A percentile compares a stretch with the other conserved stretches of the same genome.
phyloP scores from a whole-genome alignment of 495 filamentous ascomycete species.

The Penicillium samsonianum region DNA sequence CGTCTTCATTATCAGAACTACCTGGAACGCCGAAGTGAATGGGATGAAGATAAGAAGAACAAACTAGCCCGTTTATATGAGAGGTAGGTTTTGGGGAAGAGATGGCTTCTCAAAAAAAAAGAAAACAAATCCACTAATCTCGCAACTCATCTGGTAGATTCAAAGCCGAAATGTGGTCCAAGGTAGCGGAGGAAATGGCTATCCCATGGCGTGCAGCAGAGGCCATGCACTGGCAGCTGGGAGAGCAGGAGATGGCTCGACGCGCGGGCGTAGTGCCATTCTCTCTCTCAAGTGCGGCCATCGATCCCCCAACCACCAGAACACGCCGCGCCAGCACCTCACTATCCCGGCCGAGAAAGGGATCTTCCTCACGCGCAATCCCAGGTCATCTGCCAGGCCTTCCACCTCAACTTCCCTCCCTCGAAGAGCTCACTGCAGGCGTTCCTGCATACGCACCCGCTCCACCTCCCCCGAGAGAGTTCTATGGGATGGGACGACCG shows the following conservation, averaged over 20 bases:
- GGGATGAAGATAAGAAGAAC: conserved; percentile 98
- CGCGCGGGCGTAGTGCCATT: conserved; percentile 85
- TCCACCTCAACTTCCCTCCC: conserved; percentile 46
- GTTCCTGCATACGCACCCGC: conserved; percentile 48
- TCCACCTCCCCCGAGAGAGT: conserved; percentile 41
- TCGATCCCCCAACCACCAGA: conserved; percentile 54
- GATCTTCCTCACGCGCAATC: conserved; percentile 40
- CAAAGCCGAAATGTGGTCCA: conserved; percentile 96
- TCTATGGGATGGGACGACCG: conserved; percentile 41
- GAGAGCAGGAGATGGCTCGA: conserved; percentile 87
- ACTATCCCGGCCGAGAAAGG: conserved; percentile 46
- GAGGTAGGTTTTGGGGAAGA: conserved; percentile 60
- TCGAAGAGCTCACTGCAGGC: conserved; percentile 49
- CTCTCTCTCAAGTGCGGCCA: conserved; percentile 60
- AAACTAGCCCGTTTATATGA: conserved; percentile 93
- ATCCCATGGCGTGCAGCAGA: conserved; percentile 95
- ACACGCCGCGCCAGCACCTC: conserved; percentile 49
- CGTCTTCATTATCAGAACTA: conserved; percentile 98
- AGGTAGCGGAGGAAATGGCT: conserved; percentile 90
- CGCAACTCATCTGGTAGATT: conserved; percentile 57
- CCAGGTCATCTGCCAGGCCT: conserved; percentile 32
- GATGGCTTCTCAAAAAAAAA: neutral
- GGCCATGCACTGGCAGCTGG: conserved; percentile 97
- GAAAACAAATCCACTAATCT: conserved; percentile 6
- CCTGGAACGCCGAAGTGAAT: conserved; percentile 82